Conservation (phyloP, 495 filamentous ascomycete genomes). For the Parmelia sp. region DNA sequence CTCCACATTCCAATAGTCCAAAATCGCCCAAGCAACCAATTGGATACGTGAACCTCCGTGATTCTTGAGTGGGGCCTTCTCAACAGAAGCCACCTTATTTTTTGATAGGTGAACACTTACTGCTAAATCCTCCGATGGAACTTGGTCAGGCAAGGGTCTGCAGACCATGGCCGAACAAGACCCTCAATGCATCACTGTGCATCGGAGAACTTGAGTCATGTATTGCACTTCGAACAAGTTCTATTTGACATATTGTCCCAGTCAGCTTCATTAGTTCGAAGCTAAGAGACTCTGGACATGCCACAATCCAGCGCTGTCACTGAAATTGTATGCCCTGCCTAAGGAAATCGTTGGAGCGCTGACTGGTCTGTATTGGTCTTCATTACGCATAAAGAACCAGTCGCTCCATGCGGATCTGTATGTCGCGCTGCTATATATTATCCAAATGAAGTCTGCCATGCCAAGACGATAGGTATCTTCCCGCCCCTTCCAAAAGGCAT, state of each 20-base stretch:
- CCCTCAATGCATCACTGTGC: neutral
- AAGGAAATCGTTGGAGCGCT: neutral
- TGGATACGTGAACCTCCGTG: neutral
- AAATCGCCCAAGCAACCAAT: neutral
- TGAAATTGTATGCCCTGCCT: neutral
- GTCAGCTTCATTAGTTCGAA: neutral
- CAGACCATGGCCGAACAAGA: neutral
- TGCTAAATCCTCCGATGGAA: neutral
- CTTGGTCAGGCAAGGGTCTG: neutral
- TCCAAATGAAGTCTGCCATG: neutral
- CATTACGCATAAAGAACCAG: neutral
- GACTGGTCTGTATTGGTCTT: neutral
- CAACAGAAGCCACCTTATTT: neutral
- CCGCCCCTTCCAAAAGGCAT: neutral
- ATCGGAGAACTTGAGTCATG: constrained; percentile 1
- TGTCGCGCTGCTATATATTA: neutral
- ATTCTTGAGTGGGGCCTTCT: neutral
- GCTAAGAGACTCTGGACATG: neutral
- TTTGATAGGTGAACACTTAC: neutral
- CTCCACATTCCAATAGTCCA: neutral
- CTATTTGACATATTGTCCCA: neutral
- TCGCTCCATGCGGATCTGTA: neutral
- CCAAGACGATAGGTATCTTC: neutral
- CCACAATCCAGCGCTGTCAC: neutral
- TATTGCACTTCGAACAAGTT: neutral